Evolutionary conservation across 139 green algal genomes (phyloP).

Genomic region (Chlamydomonas sp.): DNA sequence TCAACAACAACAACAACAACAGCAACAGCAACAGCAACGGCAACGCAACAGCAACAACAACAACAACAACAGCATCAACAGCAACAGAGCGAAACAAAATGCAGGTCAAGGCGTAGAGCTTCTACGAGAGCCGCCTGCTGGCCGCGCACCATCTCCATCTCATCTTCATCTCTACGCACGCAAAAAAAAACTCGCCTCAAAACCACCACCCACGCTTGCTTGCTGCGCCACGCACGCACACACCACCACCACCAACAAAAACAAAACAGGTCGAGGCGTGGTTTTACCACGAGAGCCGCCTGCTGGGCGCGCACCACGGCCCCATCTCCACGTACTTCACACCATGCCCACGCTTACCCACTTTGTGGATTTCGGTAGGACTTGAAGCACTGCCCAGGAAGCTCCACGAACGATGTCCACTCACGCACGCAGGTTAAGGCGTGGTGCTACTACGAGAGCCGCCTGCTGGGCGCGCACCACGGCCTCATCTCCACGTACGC

Average conservation of each 20-base stretch:
- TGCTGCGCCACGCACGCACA: neutral
- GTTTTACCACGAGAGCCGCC: constrained; percentile 77
- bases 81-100: too few species aligned
- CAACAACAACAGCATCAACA: too few species aligned
- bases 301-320: constrained; percentile 75
- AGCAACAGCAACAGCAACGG: too few species aligned
- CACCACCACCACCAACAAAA: neutral
- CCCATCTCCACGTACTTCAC: constrained; percentile 55
- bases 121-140: too few species aligned
- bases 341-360: neutral
- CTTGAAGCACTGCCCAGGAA: too few species aligned
- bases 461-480: constrained; percentile 89
- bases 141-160: too few species aligned
- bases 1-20: too few species aligned
- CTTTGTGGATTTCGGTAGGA: neutral
- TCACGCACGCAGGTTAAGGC: constrained; percentile 76
- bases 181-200: neutral
- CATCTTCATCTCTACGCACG: neutral
- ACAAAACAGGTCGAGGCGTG: too few species aligned
- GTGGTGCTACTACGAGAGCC: constrained; percentile 97
- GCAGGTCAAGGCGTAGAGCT: too few species aligned
- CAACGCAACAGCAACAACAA: too few species aligned
- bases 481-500: constrained; percentile 93
- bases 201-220: neutral
- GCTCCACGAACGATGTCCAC: too few species aligned